phyloP scores from a whole-genome alignment of 1,284 basidiomycete species.

The Sporisorium iseilematis-ciliati region DNA sequence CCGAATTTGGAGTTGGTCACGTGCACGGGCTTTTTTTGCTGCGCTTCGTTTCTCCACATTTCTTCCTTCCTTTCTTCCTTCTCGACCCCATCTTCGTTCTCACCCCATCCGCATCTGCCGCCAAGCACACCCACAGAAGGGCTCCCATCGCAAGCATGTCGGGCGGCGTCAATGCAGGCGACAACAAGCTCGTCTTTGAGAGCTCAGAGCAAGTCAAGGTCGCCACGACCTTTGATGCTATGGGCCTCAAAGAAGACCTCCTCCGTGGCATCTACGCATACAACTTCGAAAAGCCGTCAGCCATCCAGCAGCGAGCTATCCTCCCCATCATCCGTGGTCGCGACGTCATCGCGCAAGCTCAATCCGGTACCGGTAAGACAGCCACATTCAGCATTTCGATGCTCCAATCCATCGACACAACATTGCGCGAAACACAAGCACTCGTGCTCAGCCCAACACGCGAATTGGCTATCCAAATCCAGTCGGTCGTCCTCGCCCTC shows the following conservation, averaged over 20 bases:
- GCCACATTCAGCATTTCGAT: conserved; percentile 79
- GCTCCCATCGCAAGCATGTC: conserved; percentile 32
- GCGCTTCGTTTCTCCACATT: conserved; percentile 4
- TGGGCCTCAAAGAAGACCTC: conserved; percentile 93
- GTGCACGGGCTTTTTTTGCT: conserved; percentile 25
- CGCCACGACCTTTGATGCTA: conserved; percentile 77
- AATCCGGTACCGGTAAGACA: conserved; percentile 99
- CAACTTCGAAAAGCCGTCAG: conserved; percentile 72
- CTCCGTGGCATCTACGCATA: conserved; percentile 98
- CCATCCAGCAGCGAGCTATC: conserved; percentile 65
- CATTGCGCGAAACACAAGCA: conserved; percentile 94
- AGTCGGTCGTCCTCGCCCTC: conserved; percentile 95
- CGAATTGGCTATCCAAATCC: conserved; percentile 82
- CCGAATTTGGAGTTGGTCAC: conserved; percentile 25
- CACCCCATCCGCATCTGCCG: conserved; percentile 1
- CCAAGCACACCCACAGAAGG: not conserved
- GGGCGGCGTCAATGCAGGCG: conserved; percentile 59
- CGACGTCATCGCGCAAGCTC: conserved; percentile 98
- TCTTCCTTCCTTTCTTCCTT: conserved; percentile 6
- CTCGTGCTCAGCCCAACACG: conserved; percentile 85
- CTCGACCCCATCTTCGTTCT: not conserved
- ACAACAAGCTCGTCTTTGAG: conserved; percentile 88
- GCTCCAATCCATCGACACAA: conserved; percentile 89
- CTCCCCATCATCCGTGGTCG: conserved; percentile 74
- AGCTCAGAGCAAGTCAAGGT: conserved; percentile 92